Evolutionary conservation across 2,329 filamentous ascomycete species (phyloP), one percentile per base, ranked within the genome.

Genomic region (Ophiostoma populinum): DNA sequence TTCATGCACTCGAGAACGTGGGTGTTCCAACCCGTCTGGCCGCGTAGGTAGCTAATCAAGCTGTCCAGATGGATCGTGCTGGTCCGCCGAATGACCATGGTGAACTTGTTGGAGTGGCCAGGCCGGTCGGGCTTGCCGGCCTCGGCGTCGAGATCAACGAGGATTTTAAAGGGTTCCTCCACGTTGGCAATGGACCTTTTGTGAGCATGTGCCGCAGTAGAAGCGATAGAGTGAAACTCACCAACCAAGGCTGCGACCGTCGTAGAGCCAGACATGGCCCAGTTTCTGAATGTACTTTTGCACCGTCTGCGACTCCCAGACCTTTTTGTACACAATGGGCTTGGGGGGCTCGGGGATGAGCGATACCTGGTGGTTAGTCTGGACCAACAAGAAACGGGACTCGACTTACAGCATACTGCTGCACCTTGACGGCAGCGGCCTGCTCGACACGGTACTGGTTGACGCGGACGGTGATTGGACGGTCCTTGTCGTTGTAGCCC

Each of bases 161-260:
- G 52, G 32, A 82, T 51, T 0, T 66, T 63, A 5, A 71, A 43
- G 2, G 60, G 56, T 3, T 61, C 55, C 1, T 57, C 50, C 8
- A 65, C 43, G 15, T 55, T 47, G 31, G 51, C 51, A 3, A 55
- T 56, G 9, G 57, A 61, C 53, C 51, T 55, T 21, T 6, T 38
- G 12, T 31, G 26, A 33, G 24, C 7, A 16, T 5, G 9, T 13
- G 8, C 9, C 6, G 9, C 10, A 7, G 10, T 25, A 16, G 11
- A 32, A 12, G 13, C 4, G n/a, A 22, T 8, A 34, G 2, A 7
- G 6, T 12, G 13, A 12, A 39, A 53, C 59, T 47, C 59, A 80
- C 87, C 90, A 98, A 12, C 83, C 86, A 31, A 98, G 65, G 53
- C 78, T 82, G 48, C 77, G 75, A 19, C 82, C 81, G 56, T 95